Evolutionary conservation across 805 yeast genomes (phyloP).

Genomic region (Wickerhamomyces silvicola): DNA sequence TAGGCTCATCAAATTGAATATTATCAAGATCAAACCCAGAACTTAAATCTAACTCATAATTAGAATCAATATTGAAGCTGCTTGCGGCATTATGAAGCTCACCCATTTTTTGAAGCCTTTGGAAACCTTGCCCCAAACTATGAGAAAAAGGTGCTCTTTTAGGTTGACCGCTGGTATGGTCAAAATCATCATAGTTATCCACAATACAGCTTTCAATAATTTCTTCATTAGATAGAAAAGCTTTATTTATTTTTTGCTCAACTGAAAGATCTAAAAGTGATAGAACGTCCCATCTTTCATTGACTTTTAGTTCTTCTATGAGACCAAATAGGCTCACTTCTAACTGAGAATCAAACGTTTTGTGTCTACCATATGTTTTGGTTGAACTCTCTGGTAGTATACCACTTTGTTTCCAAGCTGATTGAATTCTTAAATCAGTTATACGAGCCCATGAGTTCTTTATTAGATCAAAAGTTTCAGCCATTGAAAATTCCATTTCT

Average conservation of each 20-base stretch:
- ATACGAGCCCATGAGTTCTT: slow-evolving; percentile 48
- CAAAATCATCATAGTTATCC: slow-evolving; percentile 28
- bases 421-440: slow-evolving; percentile 29
- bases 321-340: slow-evolving; percentile 34
- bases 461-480: slow-evolving; percentile 52
- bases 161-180: slow-evolving; percentile 12
- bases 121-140: slow-evolving; percentile 20
- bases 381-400: slow-evolving; percentile 30
- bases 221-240: slow-evolving; percentile 53
- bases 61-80: not conserved
- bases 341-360: slow-evolving; percentile 30
- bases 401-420: slow-evolving; percentile 39
- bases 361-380: slow-evolving; percentile 21
- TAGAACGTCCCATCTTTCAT: slow-evolving; percentile 51
- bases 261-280: slow-evolving; percentile 43
- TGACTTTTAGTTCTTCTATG: slow-evolving; percentile 43
- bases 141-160: slow-evolving; percentile 22
- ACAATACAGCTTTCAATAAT: slow-evolving; percentile 54
- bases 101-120: slow-evolving; percentile 17
- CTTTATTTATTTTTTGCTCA: slow-evolving; percentile 33
- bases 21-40: slow-evolving; percentile 7
- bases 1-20: slow-evolving; percentile 2
- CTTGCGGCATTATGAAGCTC: slow-evolving; percentile 10
- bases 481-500: slow-evolving; percentile 43
- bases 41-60: not conserved